Percentiles rank a stretch among this genome's conserved stretches.
These are phyloP conservation scores for Kuraishia capsulata DNA, from an alignment of 805 yeast species.

Conservation along the genomic window DNA sequence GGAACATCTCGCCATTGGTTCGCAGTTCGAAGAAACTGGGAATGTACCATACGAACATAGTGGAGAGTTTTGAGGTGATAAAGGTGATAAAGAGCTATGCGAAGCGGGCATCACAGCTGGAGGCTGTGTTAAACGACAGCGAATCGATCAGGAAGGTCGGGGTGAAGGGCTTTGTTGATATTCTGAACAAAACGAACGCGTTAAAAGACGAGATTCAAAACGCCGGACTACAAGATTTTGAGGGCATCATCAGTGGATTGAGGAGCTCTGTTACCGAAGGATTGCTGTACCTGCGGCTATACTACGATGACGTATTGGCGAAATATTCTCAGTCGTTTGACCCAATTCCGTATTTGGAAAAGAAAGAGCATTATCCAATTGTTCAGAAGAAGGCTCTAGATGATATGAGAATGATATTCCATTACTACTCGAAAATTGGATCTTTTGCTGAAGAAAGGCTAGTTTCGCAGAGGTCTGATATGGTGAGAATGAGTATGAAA, in stretches of 20 bases:
- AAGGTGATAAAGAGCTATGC: slow-evolving; percentile 42
- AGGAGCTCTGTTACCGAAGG: slow-evolving; percentile 46
- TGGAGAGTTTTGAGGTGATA: slow-evolving; percentile 38
- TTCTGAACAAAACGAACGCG: slow-evolving; percentile 29
- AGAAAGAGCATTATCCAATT: slow-evolving; percentile 32
- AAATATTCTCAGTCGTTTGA: slow-evolving; percentile 32
- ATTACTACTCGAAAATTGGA: slow-evolving; percentile 29
- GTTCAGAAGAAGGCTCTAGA: slow-evolving; percentile 23
- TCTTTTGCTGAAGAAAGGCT: slow-evolving; percentile 24
- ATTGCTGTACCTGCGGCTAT: slow-evolving; percentile 42
- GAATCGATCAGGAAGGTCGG: slow-evolving; percentile 21
- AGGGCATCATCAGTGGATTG: slow-evolving; percentile 57
- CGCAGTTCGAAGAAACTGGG: slow-evolving; percentile 50
- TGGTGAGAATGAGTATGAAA: slow-evolving; percentile 33
- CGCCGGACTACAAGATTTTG: slow-evolving; percentile 40
- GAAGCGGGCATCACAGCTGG: slow-evolving; percentile 29
- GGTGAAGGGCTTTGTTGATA: slow-evolving; percentile 23
- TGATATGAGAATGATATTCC: slow-evolving; percentile 32
- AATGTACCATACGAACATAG: slow-evolving; percentile 46
- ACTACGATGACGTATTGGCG: slow-evolving; percentile 36
- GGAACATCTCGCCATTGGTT: slow-evolving; percentile 64
- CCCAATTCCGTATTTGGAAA: slow-evolving; percentile 30
- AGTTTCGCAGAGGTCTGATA: slow-evolving; percentile 30
- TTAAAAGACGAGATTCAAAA: slow-evolving; percentile 34
- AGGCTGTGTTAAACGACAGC: slow-evolving; percentile 15